Conservation (phyloP, 1,284 basidiomycete species). For the Termitomyces sp. region DNA sequence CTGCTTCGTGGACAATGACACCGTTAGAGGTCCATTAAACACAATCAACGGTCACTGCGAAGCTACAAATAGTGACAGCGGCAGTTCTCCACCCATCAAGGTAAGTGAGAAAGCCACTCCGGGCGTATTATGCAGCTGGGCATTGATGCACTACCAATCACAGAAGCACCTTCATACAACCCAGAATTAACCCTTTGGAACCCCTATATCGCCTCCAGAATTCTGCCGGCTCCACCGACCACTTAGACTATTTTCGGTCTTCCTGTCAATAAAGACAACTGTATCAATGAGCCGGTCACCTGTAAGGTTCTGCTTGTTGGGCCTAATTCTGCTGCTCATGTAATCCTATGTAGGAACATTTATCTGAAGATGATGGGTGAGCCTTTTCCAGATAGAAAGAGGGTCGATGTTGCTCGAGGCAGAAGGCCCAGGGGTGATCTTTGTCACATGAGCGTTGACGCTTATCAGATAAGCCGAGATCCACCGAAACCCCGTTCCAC, state of each 20-base stretch:
- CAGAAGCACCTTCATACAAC: background rate
- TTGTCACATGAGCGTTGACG: conserved; percentile 3
- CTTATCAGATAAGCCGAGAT: conserved; percentile 22
- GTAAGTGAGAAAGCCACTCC: background rate
- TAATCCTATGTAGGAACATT: background rate
- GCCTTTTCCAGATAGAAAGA: background rate
- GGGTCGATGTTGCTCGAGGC: background rate
- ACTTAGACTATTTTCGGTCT: background rate
- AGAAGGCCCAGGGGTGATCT: background rate
- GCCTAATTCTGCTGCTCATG: background rate
- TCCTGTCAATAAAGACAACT: background rate
- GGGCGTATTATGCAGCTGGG: background rate
- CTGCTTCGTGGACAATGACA: background rate
- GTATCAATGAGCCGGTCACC: background rate
- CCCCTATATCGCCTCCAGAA: background rate
- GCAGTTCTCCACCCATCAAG: background rate
- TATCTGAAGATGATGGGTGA: conserved; percentile 1
- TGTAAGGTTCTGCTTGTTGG: background rate
- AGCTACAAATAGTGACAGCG: background rate
- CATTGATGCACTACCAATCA: background rate
- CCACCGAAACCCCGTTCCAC: background rate
- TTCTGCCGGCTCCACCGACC: background rate
- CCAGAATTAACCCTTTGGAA: background rate
- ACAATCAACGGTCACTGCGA: background rate
- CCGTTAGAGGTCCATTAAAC: background rate